phyloP scores from a whole-genome alignment of 352 stramenopile species.

The Pythium folliculosum region DNA sequence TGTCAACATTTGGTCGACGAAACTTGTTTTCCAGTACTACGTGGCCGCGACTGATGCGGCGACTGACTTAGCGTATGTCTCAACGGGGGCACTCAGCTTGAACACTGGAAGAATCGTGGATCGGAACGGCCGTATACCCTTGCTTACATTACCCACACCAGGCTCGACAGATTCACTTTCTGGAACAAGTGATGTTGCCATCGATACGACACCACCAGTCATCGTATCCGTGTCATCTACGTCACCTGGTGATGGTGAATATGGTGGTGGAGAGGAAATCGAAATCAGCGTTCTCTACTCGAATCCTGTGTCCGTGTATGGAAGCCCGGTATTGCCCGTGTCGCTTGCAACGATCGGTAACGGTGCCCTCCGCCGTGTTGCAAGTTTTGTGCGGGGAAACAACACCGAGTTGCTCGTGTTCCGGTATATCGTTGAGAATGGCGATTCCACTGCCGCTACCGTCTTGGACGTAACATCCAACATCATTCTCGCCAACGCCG shows the following conservation, averaged over 20 bases:
- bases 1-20: slow-evolving; percentile 55
- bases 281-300: slow-evolving; percentile 63
- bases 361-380: slow-evolving; percentile 35
- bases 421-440: slow-evolving; percentile 63
- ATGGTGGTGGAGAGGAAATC: slow-evolving; percentile 65
- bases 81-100: slow-evolving; percentile 49
- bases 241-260: slow-evolving; percentile 65
- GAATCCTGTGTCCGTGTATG: slow-evolving; percentile 62
- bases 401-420: slow-evolving; percentile 72
- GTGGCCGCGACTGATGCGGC: slow-evolving; percentile 54
- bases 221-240: slow-evolving; percentile 56
- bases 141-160: slow-evolving; percentile 53
- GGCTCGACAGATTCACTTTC: slow-evolving; percentile 44
- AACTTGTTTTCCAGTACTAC: slow-evolving; percentile 70
- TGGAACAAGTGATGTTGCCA: slow-evolving; percentile 54
- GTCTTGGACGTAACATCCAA: slow-evolving; percentile 52
- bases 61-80: slow-evolving; percentile 64
- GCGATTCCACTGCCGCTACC: slow-evolving; percentile 40
- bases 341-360: slow-evolving; percentile 46
- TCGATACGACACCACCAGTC: slow-evolving; percentile 68
- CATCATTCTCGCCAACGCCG: slow-evolving; percentile 57
- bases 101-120: slow-evolving; percentile 64
- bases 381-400: slow-evolving; percentile 60
- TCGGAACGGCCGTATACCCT: slow-evolving; percentile 59
- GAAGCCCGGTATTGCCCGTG: slow-evolving; percentile 51